phyloP scores from a whole-genome alignment of 352 stramenopile species.

The Phytophthora fragariae region DNA sequence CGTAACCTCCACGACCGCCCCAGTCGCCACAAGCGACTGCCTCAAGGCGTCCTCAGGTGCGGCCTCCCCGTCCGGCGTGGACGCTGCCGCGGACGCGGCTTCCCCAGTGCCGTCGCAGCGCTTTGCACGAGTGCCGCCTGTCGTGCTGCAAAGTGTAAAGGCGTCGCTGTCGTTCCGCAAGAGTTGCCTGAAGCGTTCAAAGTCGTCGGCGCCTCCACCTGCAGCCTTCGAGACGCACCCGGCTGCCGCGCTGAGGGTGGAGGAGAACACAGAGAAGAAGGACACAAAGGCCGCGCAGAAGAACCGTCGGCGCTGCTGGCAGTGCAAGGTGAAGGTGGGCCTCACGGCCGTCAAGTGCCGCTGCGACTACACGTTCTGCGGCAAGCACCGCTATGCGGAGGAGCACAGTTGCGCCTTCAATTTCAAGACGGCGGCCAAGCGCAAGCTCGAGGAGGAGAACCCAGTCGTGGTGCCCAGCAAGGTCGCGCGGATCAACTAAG shows the following conservation, averaged over 20 bases:
- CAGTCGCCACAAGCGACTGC: conserved; percentile 38
- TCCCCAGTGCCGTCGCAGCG: conserved; percentile 16
- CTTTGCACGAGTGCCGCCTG: conserved; percentile 52
- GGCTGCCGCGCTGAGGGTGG: not conserved
- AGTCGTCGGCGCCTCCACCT: conserved; percentile 52
- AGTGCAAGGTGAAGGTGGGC: conserved; percentile 88
- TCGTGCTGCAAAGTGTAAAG: conserved; percentile 61
- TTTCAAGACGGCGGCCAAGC: conserved; percentile 86
- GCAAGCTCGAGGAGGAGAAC: conserved; percentile 86
- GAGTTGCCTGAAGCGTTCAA: conserved; percentile 78
- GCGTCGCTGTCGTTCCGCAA: conserved; percentile 63
- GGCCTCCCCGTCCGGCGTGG: conserved; percentile 30
- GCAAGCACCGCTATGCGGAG: conserved; percentile 90
- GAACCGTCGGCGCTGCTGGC: conserved; percentile 90
- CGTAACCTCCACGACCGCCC: conserved; percentile 26
- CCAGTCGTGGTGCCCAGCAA: conserved; percentile 81
- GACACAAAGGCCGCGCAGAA: conserved; percentile 67
- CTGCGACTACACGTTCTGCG: conserved; percentile 92
- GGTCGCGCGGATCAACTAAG: conserved; percentile 88
- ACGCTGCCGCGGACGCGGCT: conserved; percentile 18
- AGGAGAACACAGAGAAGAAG: conserved; percentile 5
- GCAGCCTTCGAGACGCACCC: conserved; percentile 21
- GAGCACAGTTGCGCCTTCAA: conserved; percentile 90
- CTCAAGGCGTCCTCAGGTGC: conserved; percentile 17
- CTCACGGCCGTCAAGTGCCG: conserved; percentile 88